Base-by-base conservation (phyloP, 2,329 filamentous ascomycete species). In the Lecanicillium sp. region DNA sequence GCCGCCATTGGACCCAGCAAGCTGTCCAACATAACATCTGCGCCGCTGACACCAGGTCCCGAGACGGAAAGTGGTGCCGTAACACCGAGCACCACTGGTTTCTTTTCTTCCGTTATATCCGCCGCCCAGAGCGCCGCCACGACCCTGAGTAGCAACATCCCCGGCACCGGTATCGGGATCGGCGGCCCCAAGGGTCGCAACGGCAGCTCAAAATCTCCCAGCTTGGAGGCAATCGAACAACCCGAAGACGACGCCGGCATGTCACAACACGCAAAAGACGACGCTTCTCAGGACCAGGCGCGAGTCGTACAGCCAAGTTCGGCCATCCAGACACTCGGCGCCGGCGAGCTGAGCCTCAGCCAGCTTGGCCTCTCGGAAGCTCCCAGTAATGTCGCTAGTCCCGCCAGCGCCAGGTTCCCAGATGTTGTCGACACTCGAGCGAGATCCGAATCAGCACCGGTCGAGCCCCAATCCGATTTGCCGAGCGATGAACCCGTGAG, bases 41-140 rank as follows among this genome's bases (percentile, higher is more conserved):
- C 78, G 14, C 85, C 90, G 8, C 71, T 93, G 44, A 87, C 90
- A 3, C 87, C 90, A 7, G 37, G 44, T 86, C 84, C 0, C 73
- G 80, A 30, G 90, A 96, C 63, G 74, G 68, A 64, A 5, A 26
- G 29, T 14, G 83, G 83, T 57, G 58, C 65, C 48, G 62, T 71
- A n/a, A 81, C 79, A 52, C 59, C 62, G 59, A 80, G 78, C 24
- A 75, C 79, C 47, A 72, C 77, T 30, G 84, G 90, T 1, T 97
- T 98, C 70, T 97, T 98, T 67, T 95, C 89, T 4, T 90, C 87
- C 21, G 87, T 98, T 61, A 81, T 98, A 54, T 91, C 89, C 33
- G 91, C 86, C 38, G 93, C 93, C 15, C 91, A 97, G 66, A 96
- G 86, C 75, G 91, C 91, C 36, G 90, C 90, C 12, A 89, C 73